Conservation (phyloP, 2,329 filamentous ascomycete genomes). For the Pyricularia pennisetigena region DNA sequence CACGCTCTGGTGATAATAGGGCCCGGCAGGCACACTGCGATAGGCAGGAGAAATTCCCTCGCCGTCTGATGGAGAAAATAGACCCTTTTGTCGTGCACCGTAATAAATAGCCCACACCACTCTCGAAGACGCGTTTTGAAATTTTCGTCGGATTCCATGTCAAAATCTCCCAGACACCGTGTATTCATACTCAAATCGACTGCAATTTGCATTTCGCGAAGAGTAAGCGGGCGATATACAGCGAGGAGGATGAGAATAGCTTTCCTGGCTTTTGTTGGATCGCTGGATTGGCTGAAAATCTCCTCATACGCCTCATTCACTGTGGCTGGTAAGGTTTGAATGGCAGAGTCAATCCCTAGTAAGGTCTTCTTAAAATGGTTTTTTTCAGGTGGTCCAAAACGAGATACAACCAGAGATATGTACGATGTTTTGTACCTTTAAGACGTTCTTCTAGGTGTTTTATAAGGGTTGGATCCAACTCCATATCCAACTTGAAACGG, state of each 20-base stretch:
- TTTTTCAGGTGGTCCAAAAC: constrained; percentile 15
- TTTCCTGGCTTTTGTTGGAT: constrained; percentile 9
- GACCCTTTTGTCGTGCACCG: constrained; percentile 16
- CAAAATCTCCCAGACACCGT: constrained; percentile 8
- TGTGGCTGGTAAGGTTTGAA: constrained; percentile 13
- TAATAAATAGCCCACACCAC: constrained; percentile 20
- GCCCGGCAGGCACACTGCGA: constrained; percentile 4
- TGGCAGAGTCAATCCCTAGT: constrained; percentile 8
- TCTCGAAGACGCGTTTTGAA: constrained; percentile 14
- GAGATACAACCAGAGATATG: constrained; percentile 27
- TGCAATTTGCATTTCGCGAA: constrained; percentile 19
- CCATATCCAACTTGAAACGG: neutral
- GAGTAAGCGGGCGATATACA: constrained; percentile 15
- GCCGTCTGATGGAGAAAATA: constrained; percentile 23
- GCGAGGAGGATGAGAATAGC: constrained; percentile 16
- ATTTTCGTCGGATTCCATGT: constrained; percentile 12
- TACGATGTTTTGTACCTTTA: constrained; percentile 16
- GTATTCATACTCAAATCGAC: constrained; percentile 9
- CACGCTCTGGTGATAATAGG: constrained; percentile 6
- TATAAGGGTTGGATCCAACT: constrained; percentile 2
- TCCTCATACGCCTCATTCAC: constrained; percentile 13
- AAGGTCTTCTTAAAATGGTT: constrained; percentile 6
- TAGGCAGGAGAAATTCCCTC: constrained; percentile 19
- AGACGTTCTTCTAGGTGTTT: constrained; percentile 12
- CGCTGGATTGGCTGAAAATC: constrained; percentile 11